Conservation (phyloP, 164 flowering plant species). For the Umbilicus rupestris region DNA sequence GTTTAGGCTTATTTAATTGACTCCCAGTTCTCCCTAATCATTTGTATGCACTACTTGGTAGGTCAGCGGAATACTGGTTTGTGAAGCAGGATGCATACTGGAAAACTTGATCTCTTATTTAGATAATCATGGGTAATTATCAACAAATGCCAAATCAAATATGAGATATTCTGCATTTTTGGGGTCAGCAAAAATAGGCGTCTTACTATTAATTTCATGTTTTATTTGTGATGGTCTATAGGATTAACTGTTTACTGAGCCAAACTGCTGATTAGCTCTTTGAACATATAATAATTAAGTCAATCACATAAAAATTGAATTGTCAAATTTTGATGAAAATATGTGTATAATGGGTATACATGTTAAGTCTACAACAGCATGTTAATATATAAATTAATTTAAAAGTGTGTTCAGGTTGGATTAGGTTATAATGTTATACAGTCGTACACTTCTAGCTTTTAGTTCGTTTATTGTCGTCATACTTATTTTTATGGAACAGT, state of each 20-base stretch:
- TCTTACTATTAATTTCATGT: not conserved
- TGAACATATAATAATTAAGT: no score
- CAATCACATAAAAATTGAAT: no score
- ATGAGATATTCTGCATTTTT: not conserved
- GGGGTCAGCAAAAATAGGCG: not conserved
- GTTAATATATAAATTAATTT: no score
- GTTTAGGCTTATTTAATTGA: not conserved
- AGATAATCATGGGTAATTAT: conserved; percentile 63
- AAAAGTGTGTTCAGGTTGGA: no score
- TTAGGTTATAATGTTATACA: no score
- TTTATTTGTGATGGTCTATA: no score
- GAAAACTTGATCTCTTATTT: conserved; percentile 76
- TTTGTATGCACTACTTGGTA: conserved; percentile 17
- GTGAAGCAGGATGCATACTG: conserved; percentile 98
- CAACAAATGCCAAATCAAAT: not conserved
- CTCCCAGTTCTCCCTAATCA: not conserved
- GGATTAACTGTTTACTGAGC: no score
- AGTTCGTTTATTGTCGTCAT: no score
- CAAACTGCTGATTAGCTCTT: no score
- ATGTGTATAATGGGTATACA: not conserved
- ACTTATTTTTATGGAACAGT: no score
- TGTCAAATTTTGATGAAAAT: not conserved
- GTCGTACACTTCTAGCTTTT: no score
- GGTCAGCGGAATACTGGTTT: conserved; percentile 91
- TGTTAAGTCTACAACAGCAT: not conserved